A percentile compares a stretch with the other conserved stretches of the same genome.
These are phyloP conservation scores for Forsythia suspensa DNA, from an alignment of 257 asterid species.

Conservation along the genomic window DNA sequence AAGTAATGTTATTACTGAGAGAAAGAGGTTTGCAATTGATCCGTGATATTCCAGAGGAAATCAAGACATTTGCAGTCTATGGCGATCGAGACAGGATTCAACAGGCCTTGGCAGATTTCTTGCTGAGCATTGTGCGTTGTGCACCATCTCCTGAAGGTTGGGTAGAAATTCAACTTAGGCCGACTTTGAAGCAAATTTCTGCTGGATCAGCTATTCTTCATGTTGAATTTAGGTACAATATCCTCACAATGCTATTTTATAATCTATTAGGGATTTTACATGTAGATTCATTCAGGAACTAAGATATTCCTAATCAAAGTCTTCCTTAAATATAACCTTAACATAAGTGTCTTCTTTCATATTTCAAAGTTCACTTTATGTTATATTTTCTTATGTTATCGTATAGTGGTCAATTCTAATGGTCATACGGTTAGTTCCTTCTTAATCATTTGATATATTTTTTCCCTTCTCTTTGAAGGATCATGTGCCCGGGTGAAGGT, in stretches of 20 bases:
- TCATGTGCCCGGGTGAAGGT: slow-evolving; percentile 80
- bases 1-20: slow-evolving; percentile 70
- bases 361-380: too few species aligned
- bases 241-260: too few species aligned
- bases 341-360: too few species aligned
- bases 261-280: too few species aligned
- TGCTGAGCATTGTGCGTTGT: slow-evolving; percentile 63
- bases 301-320: too few species aligned
- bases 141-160: slow-evolving; percentile 84
- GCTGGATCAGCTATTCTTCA: slow-evolving; percentile 48
- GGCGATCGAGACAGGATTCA: slow-evolving; percentile 89
- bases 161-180: slow-evolving; percentile 80
- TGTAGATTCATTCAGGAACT: too few species aligned
- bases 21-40: slow-evolving; percentile 76
- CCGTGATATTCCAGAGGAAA: slow-evolving; percentile 80
- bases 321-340: too few species aligned
- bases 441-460: too few species aligned
- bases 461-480: slow-evolving; percentile 34
- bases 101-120: slow-evolving; percentile 76
- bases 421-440: too few species aligned
- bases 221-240: slow-evolving; percentile 64
- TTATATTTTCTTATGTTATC: too few species aligned
- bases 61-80: slow-evolving; percentile 56
- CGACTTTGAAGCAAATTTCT: slow-evolving; percentile 59
- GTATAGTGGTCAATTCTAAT: too few species aligned